These are phyloP conservation scores for Neurospora sp. DNA, from an alignment of 495 filamentous ascomycete genomes.

Conservation along the genomic window DNA sequence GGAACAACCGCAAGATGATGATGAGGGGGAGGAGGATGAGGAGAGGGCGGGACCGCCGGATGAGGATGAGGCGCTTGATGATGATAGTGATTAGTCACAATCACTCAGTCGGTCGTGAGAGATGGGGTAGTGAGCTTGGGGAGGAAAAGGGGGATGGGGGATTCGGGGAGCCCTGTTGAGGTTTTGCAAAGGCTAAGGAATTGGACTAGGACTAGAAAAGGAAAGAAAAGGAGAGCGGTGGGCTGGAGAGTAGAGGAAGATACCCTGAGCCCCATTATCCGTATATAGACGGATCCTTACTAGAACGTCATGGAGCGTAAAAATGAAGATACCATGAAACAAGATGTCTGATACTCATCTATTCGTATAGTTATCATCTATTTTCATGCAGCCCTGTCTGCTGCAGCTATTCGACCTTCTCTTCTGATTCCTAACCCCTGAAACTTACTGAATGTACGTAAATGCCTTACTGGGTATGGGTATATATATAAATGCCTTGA, in stretches of 20 bases:
- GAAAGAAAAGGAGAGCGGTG: neutral
- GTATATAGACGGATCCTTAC: neutral
- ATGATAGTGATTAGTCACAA: slow-evolving; percentile 41
- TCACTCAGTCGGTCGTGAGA: neutral
- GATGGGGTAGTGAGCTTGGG: neutral
- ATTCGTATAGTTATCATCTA: neutral
- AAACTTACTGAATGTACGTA: neutral
- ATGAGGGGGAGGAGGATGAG: slow-evolving; percentile 31
- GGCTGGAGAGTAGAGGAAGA: neutral
- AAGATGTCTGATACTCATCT: neutral
- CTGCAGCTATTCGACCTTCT: neutral
- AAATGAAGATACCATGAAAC: neutral
- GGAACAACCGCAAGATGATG: slow-evolving; percentile 35
- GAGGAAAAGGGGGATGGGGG: neutral
- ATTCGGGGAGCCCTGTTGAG: too few species aligned
- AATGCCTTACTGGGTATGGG: neutral
- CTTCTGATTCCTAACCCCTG: neutral
- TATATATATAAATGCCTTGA: neutral
- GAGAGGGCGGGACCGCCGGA: slow-evolving; percentile 36
- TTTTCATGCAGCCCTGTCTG: neutral
- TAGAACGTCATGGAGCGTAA: neutral
- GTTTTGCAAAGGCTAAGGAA: too few species aligned
- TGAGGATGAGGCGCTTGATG: slow-evolving; percentile 57
- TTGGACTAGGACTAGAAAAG: neutral
- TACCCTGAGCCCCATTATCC: neutral